Conservation (phyloP, 108 stramenopile species). For the Schizochytrium sp. region DNA sequence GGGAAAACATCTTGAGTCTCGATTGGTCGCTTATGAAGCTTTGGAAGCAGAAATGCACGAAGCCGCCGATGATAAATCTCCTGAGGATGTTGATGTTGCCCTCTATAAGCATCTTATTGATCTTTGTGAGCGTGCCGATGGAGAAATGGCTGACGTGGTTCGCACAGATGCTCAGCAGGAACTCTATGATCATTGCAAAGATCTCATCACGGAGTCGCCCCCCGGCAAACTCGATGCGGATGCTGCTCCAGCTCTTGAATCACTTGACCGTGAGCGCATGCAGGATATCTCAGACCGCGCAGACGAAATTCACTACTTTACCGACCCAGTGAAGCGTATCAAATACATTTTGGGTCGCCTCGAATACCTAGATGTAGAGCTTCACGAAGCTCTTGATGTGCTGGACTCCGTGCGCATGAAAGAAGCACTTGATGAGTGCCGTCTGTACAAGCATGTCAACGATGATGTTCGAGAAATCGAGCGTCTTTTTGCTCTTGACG, state of each 20-base stretch:
- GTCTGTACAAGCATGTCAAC: conserved; percentile 54
- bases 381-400: background rate
- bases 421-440: conserved; percentile 2
- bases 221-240: conserved; percentile 37
- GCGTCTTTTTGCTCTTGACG: conserved; percentile 22
- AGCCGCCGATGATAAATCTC: background rate
- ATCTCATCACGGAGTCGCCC: conserved; percentile 45
- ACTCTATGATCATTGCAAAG: conserved; percentile 47
- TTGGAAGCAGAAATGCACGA: conserved; percentile 47
- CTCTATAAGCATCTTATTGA: conserved; percentile 61
- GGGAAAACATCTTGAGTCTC: conserved; percentile 5
- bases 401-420: conserved; percentile 53
- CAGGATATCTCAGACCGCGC: conserved; percentile 19
- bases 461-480: conserved; percentile 2
- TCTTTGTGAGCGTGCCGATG: conserved; percentile 42
- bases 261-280: conserved; percentile 47
- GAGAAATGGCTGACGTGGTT: conserved; percentile 17
- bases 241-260: conserved; percentile 42
- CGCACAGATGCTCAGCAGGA: conserved; percentile 56
- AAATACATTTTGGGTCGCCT: conserved; percentile 46
- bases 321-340: conserved; percentile 15
- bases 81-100: conserved; percentile 5
- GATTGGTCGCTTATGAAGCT: conserved; percentile 16
- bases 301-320: conserved; percentile 36
- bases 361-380: conserved; percentile 41